Conservation (phyloP, 176 grass and related monocot species). For the Tuctoria greenei region DNA sequence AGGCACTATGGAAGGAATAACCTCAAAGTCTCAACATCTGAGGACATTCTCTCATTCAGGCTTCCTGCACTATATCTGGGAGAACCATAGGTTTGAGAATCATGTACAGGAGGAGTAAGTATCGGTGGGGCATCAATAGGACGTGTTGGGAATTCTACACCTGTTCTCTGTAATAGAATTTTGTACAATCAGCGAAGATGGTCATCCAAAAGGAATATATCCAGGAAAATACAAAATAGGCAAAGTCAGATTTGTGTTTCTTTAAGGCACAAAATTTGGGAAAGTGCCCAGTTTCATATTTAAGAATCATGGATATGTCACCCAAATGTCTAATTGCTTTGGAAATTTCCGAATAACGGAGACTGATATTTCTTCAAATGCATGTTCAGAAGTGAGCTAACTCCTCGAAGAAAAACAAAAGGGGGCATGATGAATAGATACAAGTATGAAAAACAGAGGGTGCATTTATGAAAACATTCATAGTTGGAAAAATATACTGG, state of each 20-base stretch:
- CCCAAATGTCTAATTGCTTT: neutral
- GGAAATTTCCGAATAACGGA: neutral
- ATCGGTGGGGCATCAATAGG: conserved; percentile 70
- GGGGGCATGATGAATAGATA: neutral
- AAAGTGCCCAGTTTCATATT: neutral
- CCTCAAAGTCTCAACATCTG: conserved; percentile 64
- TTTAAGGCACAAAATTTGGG: neutral
- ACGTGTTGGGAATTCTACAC: conserved; percentile 74
- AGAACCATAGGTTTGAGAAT: conserved; percentile 53
- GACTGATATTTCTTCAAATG: neutral
- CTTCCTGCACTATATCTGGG: conserved; percentile 44
- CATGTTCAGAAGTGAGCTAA: neutral
- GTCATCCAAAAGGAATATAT: conserved; percentile 1
- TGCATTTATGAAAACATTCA: conserved; percentile 11
- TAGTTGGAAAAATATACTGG: neutral
- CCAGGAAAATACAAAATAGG: neutral
- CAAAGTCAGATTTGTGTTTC: neutral
- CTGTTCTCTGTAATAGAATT: conserved; percentile 56
- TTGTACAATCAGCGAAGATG: conserved; percentile 23
- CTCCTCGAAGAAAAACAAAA: neutral
- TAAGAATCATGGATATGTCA: neutral
- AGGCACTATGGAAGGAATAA: conserved; percentile 17
- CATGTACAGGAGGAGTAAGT: conserved; percentile 60
- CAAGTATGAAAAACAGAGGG: neutral
- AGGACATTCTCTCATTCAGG: conserved; percentile 49